Base-by-base conservation (phyloP, 331 rosid species). In the Malus hybrid region DNA sequence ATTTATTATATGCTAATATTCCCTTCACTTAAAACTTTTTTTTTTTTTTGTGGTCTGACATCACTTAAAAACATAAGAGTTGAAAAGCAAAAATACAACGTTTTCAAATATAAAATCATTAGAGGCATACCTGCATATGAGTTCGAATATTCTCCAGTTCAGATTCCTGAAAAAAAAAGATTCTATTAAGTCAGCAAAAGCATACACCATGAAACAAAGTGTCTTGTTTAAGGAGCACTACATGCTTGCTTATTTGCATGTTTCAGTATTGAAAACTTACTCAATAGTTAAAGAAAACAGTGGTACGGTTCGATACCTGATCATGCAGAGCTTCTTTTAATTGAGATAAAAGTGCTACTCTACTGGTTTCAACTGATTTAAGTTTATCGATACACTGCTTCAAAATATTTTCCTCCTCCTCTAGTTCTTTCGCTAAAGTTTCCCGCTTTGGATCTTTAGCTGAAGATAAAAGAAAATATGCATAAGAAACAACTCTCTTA, bases 401-500 rank as follows among this genome's bases (percentile, higher is more conserved):
- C 88, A 93, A 81, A 76, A 75, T 10, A 83, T 79, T 86, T 81
- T 90, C 97, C 70, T 90, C 93, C 84, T 90, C 93, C 84, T 86
- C 92, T 20, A 93, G 84, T 68, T 86, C 96, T 86, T 84, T 91
- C 10, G 89, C 82, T 83, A 90, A 74, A 80, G 62, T 81, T 79
- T 86, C 90, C 78, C 93, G 85, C 85, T 86, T 90, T 50, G 98
- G 93, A 85, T 91, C 93, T 80, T 88, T 93, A 11, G 84, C 97
- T 91, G 97, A 78, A 76, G 79, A 73, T 57, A 54, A 85, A 79
- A 62, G 65, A 75, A 83, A 76, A 60, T 67, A 82, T 77, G 81
- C 81, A 79, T 76, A 77, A 89, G 72, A 73, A 73, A 80, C 66
- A 34, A 42, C 48, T 66, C 65, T 22, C 14, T 79, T 44, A 56